Evolutionary conservation across 129 eudicot genomes (phyloP).

Genomic region (Flaveria trinervia): DNA sequence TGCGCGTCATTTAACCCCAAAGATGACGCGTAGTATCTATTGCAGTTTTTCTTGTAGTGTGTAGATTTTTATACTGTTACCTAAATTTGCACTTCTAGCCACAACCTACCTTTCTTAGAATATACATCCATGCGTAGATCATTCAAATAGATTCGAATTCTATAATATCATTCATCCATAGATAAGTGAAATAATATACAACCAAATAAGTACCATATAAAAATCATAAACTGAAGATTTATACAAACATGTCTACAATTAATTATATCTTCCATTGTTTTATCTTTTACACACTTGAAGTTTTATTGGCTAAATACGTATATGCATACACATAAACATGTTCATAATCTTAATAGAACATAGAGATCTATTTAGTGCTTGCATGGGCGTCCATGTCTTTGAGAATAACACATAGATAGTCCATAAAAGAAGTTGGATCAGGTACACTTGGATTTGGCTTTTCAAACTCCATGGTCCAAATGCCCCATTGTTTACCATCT

Average conservation of each 20-base stretch:
- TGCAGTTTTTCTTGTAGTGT: no score
- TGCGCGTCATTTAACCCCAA: no score
- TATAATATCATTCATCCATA: neutral
- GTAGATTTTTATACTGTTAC: no score
- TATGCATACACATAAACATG: neutral
- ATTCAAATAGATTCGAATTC: no score
- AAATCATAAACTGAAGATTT: neutral
- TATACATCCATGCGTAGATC: no score
- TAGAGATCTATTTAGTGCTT: neutral
- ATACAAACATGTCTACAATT: neutral
- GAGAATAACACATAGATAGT: neutral
- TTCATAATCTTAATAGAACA: neutral
- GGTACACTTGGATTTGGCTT: neutral
- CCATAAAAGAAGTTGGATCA: neutral
- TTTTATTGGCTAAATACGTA: neutral
- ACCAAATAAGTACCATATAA: neutral
- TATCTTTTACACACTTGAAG: neutral
- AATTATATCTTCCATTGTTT: no score
- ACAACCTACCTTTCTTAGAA: no score
- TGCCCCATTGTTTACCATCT: neutral
- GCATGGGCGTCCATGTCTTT: neutral
- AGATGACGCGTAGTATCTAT: no score
- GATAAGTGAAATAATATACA: neutral
- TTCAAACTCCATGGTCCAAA: constrained; percentile 1
- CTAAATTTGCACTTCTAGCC: no score